Base-by-base conservation (phyloP, 1,284 basidiomycete species). In the Naganishia albida region DNA sequence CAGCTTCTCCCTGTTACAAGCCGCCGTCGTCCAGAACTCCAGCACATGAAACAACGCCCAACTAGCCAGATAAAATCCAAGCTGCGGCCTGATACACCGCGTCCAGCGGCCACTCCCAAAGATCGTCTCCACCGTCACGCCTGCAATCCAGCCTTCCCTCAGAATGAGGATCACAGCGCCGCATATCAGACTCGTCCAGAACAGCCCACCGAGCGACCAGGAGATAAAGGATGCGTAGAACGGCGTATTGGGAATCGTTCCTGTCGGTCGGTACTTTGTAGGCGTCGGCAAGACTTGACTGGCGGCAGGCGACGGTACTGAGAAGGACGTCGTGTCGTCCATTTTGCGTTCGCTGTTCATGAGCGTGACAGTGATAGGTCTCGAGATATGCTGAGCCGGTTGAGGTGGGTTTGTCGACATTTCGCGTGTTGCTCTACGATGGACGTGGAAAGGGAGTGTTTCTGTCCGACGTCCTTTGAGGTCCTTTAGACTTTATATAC, bases 11-110 rank as follows among this genome's bases (percentile, higher is more conserved):
- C 88, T 81, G 77, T 99, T 99, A 89, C 91, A 99, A 20, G 90
- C 90, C 0, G 94, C 93, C 3, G 96, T 98, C 7, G 95, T 92
- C 59, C 88, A 88, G 75, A 95, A 99, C 77, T 99, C 96, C 43
- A 86, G 86, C 85, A 93, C 89, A 74, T 99, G 96, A 75, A 99
- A 99, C 40, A 83, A 79, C 1, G 89, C 83, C 88, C 90, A 91
- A 1, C 87, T 83, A 28, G 87, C 85, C 44, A 89, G 69, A 77
- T 93, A 97, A 76, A 91, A 86, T 0, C 89, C 90, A 1, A 95
- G 81, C 74, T 89, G 89, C 56, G 86, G 86, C 23, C 86, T 88
- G 0, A 85, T 78, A 85, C 89, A 90, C 82, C 50, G 46, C 69
- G 86, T 88, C 40, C 77, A 77, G 4, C 69, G 70, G 15, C 70